phyloP scores from a whole-genome alignment of 2,329 filamentous ascomycete species.

The Fusarium continuum region DNA sequence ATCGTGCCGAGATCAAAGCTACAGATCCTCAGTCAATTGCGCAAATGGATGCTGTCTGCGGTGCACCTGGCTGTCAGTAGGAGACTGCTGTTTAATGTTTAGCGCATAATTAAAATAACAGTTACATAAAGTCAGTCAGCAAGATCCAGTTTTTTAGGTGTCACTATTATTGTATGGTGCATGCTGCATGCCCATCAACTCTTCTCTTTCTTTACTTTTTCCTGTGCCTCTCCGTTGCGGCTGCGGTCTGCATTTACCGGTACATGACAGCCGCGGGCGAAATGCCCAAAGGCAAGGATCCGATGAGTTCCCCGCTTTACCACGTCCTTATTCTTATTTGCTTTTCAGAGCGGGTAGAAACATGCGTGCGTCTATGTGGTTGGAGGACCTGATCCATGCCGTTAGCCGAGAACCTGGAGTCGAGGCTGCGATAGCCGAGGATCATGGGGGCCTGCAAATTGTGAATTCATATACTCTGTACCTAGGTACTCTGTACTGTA shows the following conservation, averaged over 20 bases:
- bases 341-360: constrained; percentile 24
- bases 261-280: constrained; percentile 18
- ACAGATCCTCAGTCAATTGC: background rate
- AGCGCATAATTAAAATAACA: background rate
- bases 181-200: constrained; percentile 15
- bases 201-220: constrained; percentile 11
- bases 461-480: background rate
- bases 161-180: background rate
- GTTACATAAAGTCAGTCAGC: constrained; percentile 2
- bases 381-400: constrained; percentile 19
- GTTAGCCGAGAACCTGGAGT: constrained; percentile 30
- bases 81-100: background rate
- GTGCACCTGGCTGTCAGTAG: background rate
- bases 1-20: constrained; percentile 19
- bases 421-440: constrained; percentile 41
- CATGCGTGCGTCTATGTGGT: constrained; percentile 11
- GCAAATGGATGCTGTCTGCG: background rate
- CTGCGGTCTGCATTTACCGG: constrained; percentile 36
- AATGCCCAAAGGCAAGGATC: constrained; percentile 31
- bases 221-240: constrained; percentile 16
- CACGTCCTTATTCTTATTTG: constrained; percentile 5
- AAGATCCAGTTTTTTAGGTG: background rate
- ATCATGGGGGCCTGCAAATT: constrained; percentile 12
- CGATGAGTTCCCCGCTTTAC: constrained; percentile 8
- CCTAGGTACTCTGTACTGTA: background rate